Evolutionary conservation across 257 asterid genomes (phyloP), one percentile per base, ranked within the genome.

Genomic region (Solanum rostratum): DNA sequence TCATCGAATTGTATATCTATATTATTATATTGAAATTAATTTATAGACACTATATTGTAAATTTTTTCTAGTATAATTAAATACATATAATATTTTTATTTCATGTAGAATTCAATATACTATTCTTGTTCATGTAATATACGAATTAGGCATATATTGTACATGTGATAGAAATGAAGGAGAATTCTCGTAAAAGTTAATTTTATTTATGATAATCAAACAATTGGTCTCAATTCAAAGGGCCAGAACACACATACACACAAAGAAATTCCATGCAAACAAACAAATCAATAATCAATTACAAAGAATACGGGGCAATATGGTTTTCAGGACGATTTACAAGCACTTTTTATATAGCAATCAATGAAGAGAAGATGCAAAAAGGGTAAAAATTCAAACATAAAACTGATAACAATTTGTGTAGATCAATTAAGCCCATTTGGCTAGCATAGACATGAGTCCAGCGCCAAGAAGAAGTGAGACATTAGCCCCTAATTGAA

Each of bases 401-500:
- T 29, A 29, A 30, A 73, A 22, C 45, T 74, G 41, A 14, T 22
- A 74, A 22, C 30, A 74, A 73, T 45, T 0, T 45, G 0, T 13
- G 37, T 73, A 12, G 33, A 22, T 73, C 19, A 39, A 80, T 37
- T 62, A 80, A 13, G 84, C 84, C 84, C 81, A 84, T 24, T 69
- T 84, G 82, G 86, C 82, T 55, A 84, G 3, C 19, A 84, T 13
- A 20, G 86, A 22, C 86, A 84, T 84, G 13, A 73, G 65, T 52
- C 76, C 86, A 71, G 82, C 70, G 1, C 86, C 86, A 12, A 84
- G 59, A 52, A 84, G 74, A 71, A 84, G 86, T 54, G 86, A 53
- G 71, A 70, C 1, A 84, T 84, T 84, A 15, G 74, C 83, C 6
- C 83, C 86, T 30, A 84, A 41, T 84, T 84, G 86, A n/a, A 84